These are phyloP conservation scores for Porodaedalea pini DNA, from an alignment of 1,284 basidiomycete genomes.

Conservation along the genomic window DNA sequence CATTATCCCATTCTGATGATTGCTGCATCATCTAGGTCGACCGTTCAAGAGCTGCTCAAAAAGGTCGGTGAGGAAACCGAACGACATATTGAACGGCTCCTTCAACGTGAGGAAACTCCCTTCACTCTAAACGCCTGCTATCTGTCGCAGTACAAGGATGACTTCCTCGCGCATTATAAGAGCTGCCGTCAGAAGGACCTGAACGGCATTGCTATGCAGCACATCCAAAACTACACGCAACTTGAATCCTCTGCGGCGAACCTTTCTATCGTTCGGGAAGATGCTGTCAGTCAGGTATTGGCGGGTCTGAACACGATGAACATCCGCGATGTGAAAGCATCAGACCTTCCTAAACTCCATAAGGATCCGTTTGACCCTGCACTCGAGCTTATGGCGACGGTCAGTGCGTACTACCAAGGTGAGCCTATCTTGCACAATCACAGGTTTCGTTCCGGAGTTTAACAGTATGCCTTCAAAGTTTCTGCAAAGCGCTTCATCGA, in stretches of 20 bases:
- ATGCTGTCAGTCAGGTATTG: constrained; percentile 35
- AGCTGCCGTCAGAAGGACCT: constrained; percentile 35
- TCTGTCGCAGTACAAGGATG: constrained; percentile 50
- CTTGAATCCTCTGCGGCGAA: not conserved
- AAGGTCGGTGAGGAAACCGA: constrained; percentile 39
- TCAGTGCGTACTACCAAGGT: constrained; percentile 74
- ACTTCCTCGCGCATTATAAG: constrained; percentile 51
- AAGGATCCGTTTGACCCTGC: constrained; percentile 52
- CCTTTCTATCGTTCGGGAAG: not conserved
- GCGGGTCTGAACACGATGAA: constrained; percentile 36
- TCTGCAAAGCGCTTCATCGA: constrained; percentile 68
- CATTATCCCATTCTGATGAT: constrained; percentile 4
- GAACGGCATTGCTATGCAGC: constrained; percentile 30
- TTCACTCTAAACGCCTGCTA: constrained; percentile 61
- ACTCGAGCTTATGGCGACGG: constrained; percentile 64
- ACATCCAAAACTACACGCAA: constrained; percentile 16
- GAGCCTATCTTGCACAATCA: constrained; percentile 2
- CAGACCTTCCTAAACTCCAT: constrained; percentile 50
- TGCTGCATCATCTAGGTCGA: constrained; percentile 32
- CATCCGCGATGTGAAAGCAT: constrained; percentile 36
- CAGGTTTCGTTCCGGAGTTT: not conserved
- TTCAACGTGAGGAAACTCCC: constrained; percentile 51
- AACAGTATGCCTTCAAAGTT: constrained; percentile 38
- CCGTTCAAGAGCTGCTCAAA: constrained; percentile 47
- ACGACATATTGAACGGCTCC: constrained; percentile 45